Evolutionary conservation across 2,329 filamentous ascomycete genomes (phyloP).

Genomic region (Penicillium fuscoglaucum): DNA sequence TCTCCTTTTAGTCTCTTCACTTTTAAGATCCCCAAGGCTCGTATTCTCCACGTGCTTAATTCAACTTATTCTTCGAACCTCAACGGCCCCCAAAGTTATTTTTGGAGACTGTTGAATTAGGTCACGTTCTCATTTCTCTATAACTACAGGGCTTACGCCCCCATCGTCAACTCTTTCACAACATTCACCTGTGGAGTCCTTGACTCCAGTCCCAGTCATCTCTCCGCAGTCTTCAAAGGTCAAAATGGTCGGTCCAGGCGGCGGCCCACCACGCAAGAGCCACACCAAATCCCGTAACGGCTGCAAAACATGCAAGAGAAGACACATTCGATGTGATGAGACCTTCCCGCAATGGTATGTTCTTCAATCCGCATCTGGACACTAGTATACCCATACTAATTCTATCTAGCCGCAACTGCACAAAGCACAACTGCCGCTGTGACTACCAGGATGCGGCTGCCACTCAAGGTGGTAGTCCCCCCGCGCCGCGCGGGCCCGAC

Average conservation of each 20-base stretch:
- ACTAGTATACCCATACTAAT: slow-evolving; percentile 13
- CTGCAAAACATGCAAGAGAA: slow-evolving; percentile 95
- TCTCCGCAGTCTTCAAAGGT: slow-evolving; percentile 2
- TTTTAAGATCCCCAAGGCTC: slow-evolving; percentile 12
- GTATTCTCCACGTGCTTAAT: slow-evolving; percentile 24
- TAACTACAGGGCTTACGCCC: slow-evolving; percentile 2
- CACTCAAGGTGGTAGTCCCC: slow-evolving; percentile 53
- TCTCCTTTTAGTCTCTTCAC: not conserved
- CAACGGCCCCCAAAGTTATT: slow-evolving; percentile 11
- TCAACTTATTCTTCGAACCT: slow-evolving; percentile 8
- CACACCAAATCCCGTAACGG: slow-evolving; percentile 99
- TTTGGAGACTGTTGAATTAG: slow-evolving; percentile 9
- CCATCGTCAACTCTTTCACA: not conserved
- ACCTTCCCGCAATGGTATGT: slow-evolving; percentile 93
- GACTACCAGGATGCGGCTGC: slow-evolving; percentile 89
- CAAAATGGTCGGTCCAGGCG: slow-evolving; percentile 85
- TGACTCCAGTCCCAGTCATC: not conserved
- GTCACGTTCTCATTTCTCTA: not conserved
- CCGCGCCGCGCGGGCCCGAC: slow-evolving; percentile 55
- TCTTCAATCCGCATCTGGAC: slow-evolving; percentile 19
- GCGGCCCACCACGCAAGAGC: slow-evolving; percentile 85
- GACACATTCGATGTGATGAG: slow-evolving; percentile 97
- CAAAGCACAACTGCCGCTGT: slow-evolving; percentile 97
- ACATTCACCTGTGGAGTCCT: not conserved
- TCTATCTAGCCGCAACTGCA: slow-evolving; percentile 80